Conservation (phyloP, 257 asterid species). For the Solanum virginianum region DNA sequence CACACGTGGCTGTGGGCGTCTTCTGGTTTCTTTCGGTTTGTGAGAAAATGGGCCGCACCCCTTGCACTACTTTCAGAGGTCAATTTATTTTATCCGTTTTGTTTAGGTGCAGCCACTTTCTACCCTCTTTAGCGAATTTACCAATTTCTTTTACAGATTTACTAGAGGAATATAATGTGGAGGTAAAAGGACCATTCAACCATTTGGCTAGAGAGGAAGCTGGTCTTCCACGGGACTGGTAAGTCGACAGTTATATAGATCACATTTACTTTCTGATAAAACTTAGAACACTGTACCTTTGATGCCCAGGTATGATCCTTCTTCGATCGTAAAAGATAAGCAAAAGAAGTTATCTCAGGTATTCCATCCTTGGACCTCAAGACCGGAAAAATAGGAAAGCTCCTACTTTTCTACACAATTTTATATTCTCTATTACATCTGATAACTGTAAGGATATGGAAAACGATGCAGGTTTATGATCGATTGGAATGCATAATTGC, state of each 20-base stretch:
- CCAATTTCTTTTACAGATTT: slow-evolving; percentile 26
- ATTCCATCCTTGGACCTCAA: not conserved
- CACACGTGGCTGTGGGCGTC: slow-evolving; percentile 91
- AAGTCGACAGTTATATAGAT: not conserved
- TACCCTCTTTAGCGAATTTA: not conserved
- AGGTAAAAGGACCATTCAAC: slow-evolving; percentile 86
- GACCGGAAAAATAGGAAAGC: not conserved
- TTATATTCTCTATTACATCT: not conserved
- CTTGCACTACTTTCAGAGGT: slow-evolving; percentile 75
- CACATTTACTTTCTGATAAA: not conserved
- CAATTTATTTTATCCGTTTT: not conserved
- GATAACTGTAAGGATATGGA: not conserved
- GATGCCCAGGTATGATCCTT: slow-evolving; percentile 65
- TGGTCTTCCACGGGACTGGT: slow-evolving; percentile 88
- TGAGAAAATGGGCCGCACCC: slow-evolving; percentile 37
- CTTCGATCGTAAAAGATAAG: slow-evolving; percentile 15
- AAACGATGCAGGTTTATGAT: slow-evolving; percentile 45
- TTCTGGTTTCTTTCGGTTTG: slow-evolving; percentile 80
- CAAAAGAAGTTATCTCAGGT: slow-evolving; percentile 48
- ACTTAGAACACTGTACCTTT: not conserved
- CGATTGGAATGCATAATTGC: slow-evolving; percentile 66
- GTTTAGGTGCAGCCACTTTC: not conserved
- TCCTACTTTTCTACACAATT: not conserved
- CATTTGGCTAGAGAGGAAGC: slow-evolving; percentile 70
- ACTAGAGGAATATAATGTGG: slow-evolving; percentile 68